Percentiles rank a stretch among this genome's conserved stretches.
phyloP scores from a whole-genome alignment of 1,284 basidiomycete genomes.

The Sporisorium iseilematis-ciliati region DNA sequence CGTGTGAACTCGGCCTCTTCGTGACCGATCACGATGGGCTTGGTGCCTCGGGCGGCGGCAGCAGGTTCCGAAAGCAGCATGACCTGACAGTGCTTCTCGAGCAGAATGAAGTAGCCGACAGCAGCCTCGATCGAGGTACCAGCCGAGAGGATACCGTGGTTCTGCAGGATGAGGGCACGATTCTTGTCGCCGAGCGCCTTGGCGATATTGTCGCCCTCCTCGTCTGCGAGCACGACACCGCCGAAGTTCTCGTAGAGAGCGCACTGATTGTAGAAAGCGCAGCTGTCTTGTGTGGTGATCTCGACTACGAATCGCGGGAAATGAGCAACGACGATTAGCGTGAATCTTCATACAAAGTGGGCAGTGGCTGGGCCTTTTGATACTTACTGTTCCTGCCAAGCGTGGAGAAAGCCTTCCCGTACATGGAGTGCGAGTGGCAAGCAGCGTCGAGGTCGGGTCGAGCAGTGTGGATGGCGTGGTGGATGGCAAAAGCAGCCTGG shows the following conservation, averaged over 20 bases:
- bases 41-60: conserved; percentile 50
- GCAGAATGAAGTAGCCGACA: conserved; percentile 70
- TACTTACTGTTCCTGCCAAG: conserved; percentile 74
- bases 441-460: conserved; percentile 77
- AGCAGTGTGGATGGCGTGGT: conserved; percentile 75
- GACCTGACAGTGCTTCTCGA: conserved; percentile 73
- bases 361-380: not conserved
- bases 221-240: conserved; percentile 76
- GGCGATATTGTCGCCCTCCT: conserved; percentile 76
- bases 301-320: conserved; percentile 64
- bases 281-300: conserved; percentile 70
- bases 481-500: conserved; percentile 74
- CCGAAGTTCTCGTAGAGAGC: conserved; percentile 71
- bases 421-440: conserved; percentile 76
- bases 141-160: conserved; percentile 74
- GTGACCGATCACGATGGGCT: conserved; percentile 58
- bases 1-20: conserved; percentile 63
- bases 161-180: conserved; percentile 72
- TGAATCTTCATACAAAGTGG: not conserved
- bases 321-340: not conserved
- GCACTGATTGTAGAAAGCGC: conserved; percentile 68
- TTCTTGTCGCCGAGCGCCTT: conserved; percentile 73
- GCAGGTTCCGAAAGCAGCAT: conserved; percentile 74
- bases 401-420: conserved; percentile 76
- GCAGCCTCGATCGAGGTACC: conserved; percentile 72